Conservation (phyloP, 345 rosid species). For the Moricandia moricandioides region DNA sequence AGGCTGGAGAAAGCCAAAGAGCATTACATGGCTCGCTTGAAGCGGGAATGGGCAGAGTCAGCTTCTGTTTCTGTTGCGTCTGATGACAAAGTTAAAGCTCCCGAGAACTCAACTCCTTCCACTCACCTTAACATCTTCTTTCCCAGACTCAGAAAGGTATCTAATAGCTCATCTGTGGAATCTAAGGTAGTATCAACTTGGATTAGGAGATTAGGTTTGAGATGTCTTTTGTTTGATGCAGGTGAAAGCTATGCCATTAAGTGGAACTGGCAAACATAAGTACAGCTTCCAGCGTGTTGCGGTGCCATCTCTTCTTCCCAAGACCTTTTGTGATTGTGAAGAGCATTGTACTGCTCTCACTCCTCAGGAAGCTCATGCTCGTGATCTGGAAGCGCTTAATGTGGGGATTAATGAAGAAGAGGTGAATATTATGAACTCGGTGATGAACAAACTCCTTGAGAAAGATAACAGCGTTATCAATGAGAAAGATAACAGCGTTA, state of each 20-base stretch:
- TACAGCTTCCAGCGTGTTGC: conserved; percentile 77
- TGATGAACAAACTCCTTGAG: conserved; percentile 67
- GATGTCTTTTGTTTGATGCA: conserved; percentile 25
- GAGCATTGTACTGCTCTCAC: conserved; percentile 54
- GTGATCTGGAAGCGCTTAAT: conserved; percentile 34
- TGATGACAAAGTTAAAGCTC: conserved; percentile 17
- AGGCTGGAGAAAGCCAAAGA: conserved; percentile 90
- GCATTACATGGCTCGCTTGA: conserved; percentile 63
- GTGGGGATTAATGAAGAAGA: conserved; percentile 55
- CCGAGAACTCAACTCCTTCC: conserved; percentile 23
- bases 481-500: conserved; percentile 22
- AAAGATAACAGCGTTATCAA: conserved; percentile 48
- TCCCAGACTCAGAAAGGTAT: conserved; percentile 70
- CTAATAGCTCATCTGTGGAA: neutral
- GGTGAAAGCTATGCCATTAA: conserved; percentile 67
- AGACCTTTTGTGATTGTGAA: conserved; percentile 79
- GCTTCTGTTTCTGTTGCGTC: conserved; percentile 4
- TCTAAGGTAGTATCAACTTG: neutral
- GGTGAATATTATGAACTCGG: conserved; percentile 65
- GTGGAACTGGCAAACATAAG: conserved; percentile 86
- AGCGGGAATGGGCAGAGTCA: conserved; percentile 61
- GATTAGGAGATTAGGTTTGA: neutral
- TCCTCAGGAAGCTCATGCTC: conserved; percentile 31
- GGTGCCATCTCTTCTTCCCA: conserved; percentile 57
- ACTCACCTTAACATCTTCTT: conserved; percentile 61